Base-by-base conservation (phyloP, 2,329 filamentous ascomycete species). In the Graphiopsis chlorocephala region DNA sequence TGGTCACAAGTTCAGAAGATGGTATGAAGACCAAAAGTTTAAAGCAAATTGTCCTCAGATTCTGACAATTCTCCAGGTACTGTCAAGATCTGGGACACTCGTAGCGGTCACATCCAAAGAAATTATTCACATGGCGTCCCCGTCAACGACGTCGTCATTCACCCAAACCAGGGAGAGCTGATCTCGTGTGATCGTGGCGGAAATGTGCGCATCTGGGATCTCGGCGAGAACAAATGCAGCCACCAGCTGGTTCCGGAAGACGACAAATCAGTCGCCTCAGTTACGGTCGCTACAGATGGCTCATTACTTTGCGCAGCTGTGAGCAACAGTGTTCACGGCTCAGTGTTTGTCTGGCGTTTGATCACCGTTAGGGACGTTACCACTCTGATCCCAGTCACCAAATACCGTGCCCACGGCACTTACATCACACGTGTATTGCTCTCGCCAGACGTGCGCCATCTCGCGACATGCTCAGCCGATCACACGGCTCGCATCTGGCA, bases 121-220 rank as follows among this genome's bases (percentile, higher is more conserved):
- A 97, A 94, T 79, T 99, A 99, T 77, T 89, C 86, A 70, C 95
- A 99, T 76, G 91, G 90, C 61, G 89, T 88, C 35, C 88, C 95
- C 0, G 95, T 94, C 61, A 99, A 97, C 74, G 95, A 99, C 78
- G 95, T 99, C 10, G 95, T 98, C n/a, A 99, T 99, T 64, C 95
- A 99, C 77, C 95, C 95, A 0, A 99, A 99, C 75, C 95, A 99
- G 81, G 95, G 94, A 66, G 95, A 99, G 81, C 90, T 99, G 67
- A 97, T 99, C 74, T 96, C 92, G 77, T 97, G 94, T 76, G 95
- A 99, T 77, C 88, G 94, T 35, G 89, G 90, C 56, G 95, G 95
- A 56, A 96, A 93, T 76, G 92, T 99, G 66, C 85, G 94, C 47
- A 91, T 99, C 68, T 99, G 95, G 95, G 95, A 99, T 74, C 79